Evolutionary conservation across 306 rosid species (phyloP).

Genomic region (Prinsepia uniflora): DNA sequence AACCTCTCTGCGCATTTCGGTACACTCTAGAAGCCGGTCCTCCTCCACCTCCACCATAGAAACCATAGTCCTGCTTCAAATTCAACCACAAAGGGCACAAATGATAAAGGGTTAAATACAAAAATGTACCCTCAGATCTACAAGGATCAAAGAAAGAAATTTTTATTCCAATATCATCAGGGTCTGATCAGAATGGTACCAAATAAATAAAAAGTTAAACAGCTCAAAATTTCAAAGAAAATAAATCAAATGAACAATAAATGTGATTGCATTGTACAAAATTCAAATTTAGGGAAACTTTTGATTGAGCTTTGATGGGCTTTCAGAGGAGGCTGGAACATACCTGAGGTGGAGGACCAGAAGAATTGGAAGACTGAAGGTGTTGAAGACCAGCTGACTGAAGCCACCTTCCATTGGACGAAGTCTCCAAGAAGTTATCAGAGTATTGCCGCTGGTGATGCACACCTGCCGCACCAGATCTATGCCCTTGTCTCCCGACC

Average conservation of each 20-base stretch:
- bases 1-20: conserved; percentile 64
- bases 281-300: background rate
- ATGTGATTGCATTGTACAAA: background rate
- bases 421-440: conserved; percentile 61
- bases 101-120: conserved; percentile 24
- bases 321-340: background rate
- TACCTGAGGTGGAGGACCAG: conserved; percentile 62
- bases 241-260: background rate
- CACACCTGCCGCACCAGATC: conserved; percentile 77
- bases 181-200: conserved; percentile 3
- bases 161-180: background rate
- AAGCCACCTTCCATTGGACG: conserved; percentile 73
- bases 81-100: conserved; percentile 25
- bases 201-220: no score
- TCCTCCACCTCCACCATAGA: conserved; percentile 56
- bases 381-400: conserved; percentile 96
- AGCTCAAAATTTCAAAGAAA: background rate
- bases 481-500: conserved; percentile 75
- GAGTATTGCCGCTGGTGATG: conserved; percentile 93
- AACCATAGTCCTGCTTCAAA: conserved; percentile 65
- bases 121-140: conserved; percentile 34
- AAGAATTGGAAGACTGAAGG: conserved; percentile 60
- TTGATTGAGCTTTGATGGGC: background rate
- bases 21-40: conserved; percentile 74
- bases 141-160: conserved; percentile 12